These are phyloP conservation scores for Aschersonia sp. DNA, from an alignment of 2,329 filamentous ascomycete species.

Conservation along the genomic window DNA sequence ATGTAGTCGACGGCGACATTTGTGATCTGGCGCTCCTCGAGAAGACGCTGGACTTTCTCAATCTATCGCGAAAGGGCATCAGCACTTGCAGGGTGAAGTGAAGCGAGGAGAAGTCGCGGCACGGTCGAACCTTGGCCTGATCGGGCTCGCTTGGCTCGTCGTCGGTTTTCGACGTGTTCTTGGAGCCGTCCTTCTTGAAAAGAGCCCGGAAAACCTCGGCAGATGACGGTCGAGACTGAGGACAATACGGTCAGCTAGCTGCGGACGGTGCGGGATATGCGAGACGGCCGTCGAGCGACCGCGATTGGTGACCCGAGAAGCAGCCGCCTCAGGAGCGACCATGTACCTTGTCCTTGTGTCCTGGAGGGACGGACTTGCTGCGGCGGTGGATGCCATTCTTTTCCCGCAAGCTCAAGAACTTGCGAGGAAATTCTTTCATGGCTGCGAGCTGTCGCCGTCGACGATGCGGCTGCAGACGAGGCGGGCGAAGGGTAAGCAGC, in stretches of 20 bases:
- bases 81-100: background rate
- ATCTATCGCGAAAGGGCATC: conserved; percentile 17
- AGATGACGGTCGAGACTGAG: conserved; percentile 35
- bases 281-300: no score
- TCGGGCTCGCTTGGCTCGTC: conserved; percentile 18
- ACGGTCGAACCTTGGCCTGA: conserved; percentile 13
- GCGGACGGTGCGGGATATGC: no score
- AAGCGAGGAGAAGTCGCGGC: background rate
- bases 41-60: conserved; percentile 21
- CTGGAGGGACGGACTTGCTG: conserved; percentile 39
- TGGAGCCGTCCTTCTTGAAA: conserved; percentile 46
- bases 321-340: background rate
- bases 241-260: background rate
- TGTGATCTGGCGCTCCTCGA: conserved; percentile 29
- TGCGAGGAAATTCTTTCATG: conserved; percentile 44
- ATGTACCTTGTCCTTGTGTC: conserved; percentile 31
- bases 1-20: conserved; percentile 42
- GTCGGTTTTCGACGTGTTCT: conserved; percentile 27
- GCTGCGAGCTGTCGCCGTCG: background rate
- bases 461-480: background rate
- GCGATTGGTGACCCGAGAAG: background rate
- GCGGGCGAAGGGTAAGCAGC: background rate
- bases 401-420: conserved; percentile 58
- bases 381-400: conserved; percentile 40
- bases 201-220: conserved; percentile 46